A percentile compares a stretch with the other conserved stretches of the same genome.
Evolutionary conservation across 2,329 filamentous ascomycete species (phyloP).

Genomic region (Ceratocystis diversiconidia): DNA sequence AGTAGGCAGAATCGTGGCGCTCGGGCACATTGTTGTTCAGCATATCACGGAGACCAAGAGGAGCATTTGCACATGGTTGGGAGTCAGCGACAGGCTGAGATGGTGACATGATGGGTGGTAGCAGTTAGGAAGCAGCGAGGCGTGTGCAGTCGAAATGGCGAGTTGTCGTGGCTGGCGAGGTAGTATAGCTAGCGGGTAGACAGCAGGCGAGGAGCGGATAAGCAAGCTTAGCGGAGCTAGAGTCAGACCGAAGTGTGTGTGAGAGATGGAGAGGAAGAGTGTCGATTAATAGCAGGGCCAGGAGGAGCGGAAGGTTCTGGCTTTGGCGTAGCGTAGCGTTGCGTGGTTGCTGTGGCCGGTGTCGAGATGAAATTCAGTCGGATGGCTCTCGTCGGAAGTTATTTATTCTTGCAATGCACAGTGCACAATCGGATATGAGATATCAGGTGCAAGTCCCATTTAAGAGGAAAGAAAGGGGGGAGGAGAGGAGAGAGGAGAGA

Average conservation of each 20-base stretch:
- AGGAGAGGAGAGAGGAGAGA: too few species aligned
- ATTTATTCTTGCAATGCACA: not conserved
- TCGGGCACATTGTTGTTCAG: conserved; percentile 13
- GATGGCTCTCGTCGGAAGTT: not conserved
- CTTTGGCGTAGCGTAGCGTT: too few species aligned
- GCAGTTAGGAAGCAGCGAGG: not conserved
- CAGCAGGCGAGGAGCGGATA: not conserved
- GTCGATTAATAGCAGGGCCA: not conserved
- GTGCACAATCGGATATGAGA: not conserved
- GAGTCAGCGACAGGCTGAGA: not conserved
- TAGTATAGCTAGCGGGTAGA: not conserved
- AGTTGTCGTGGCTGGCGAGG: not conserved
- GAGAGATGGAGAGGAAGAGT: too few species aligned
- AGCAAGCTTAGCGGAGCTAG: too few species aligned
- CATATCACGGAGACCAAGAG: conserved; percentile 17
- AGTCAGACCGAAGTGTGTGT: too few species aligned
- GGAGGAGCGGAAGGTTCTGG: too few species aligned
- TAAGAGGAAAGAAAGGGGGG: not conserved
- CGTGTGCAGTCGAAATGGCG: too few species aligned
- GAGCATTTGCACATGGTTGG: conserved; percentile 10
- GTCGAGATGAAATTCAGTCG: not conserved
- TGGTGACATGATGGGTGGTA: not conserved
- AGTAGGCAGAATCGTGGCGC: conserved; percentile 18
- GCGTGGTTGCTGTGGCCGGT: not conserved
- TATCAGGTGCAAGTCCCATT: not conserved